phyloP scores from a whole-genome alignment of 768 basidiomycete genomes.

The Asterophora parasitica region DNA sequence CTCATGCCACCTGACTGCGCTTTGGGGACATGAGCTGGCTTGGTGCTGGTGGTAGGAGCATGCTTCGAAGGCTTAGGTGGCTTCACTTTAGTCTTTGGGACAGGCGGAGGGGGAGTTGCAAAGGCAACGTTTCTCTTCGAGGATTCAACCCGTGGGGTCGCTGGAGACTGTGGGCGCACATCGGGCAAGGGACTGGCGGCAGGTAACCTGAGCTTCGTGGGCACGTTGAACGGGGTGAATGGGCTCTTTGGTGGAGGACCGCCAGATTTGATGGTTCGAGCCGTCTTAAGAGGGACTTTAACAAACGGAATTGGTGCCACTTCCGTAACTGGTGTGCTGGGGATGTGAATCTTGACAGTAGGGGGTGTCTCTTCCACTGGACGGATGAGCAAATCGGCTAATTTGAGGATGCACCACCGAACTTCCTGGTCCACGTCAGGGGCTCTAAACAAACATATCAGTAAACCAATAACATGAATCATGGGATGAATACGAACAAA shows the following conservation, averaged over 20 bases:
- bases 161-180: slow-evolving; percentile 19
- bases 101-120: slow-evolving; percentile 28
- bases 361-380: slow-evolving; percentile 81
- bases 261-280: slow-evolving; percentile 32
- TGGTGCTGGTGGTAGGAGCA: slow-evolving; percentile 18
- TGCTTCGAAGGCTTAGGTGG: slow-evolving; percentile 19
- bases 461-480: slow-evolving; percentile 20
- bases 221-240: slow-evolving; percentile 32
- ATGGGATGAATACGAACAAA: slow-evolving; percentile 45
- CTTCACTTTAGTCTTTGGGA: slow-evolving; percentile 27
- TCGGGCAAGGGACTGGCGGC: slow-evolving; percentile 27
- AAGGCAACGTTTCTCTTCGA: slow-evolving; percentile 33
- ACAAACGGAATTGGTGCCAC: slow-evolving; percentile 48
- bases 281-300: slow-evolving; percentile 46
- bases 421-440: slow-evolving; percentile 82
- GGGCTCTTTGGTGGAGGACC: slow-evolving; percentile 37
- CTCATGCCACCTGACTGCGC: slow-evolving; percentile 77
- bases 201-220: slow-evolving; percentile 58
- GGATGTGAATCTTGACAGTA: slow-evolving; percentile 80
- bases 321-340: slow-evolving; percentile 66
- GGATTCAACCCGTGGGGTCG: slow-evolving; percentile 28
- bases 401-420: slow-evolving; percentile 86
- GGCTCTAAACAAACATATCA: slow-evolving; percentile 39
- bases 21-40: slow-evolving; percentile 54
- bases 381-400: slow-evolving; percentile 84